Evolutionary conservation across 192 early-diverging fungal species (phyloP), one percentile per base, ranked within the genome.

Genomic region (Rhizophagus sp.): DNA sequence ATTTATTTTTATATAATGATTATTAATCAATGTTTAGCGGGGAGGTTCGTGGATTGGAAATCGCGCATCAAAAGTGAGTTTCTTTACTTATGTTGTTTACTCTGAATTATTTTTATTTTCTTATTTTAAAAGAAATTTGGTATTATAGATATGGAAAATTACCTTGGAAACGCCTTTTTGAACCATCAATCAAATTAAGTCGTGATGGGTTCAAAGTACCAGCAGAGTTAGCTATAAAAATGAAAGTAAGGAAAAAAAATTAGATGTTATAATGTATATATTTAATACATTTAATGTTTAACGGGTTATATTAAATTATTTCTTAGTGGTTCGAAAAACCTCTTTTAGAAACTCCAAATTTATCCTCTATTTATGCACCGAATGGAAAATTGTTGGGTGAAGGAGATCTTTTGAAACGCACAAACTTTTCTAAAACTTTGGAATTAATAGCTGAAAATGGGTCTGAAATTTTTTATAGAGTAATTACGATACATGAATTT

Each of bases 1-100:
- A 24, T 36, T 39, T 13, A 4, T n/a, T 10, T 61, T 19, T 11
- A 39, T 30, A 75, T 19, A 63, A 63, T 75, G 52, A 83, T 33
- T 36, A n/a, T 47, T 81, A 64, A 33, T 22, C 9, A 44, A 39
- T 70, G 10, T 81, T 75, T 52, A 90, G 90, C 5, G 97, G 97
- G 10, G 97, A 98, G 80, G 87, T 98, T 34, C 89, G 93, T 17
- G 97, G 97, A 34, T 90, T 96, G 73, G 91, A 94, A 75, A 82
- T 85, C 25, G 96, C 96, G 0, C 95, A 97, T 78, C 84, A 87
- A 52, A 84, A 83, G 84, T 92, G 85, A 68, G 83, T 5, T 22
- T 57, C 15, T 57, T 57, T 22, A 22, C 17, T 22, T 7, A 22
- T 17, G 52, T 57, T 22, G 6, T 3, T 4, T 24, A 22, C 10